Percentiles rank a stretch among this genome's conserved stretches.
phyloP scores from a whole-genome alignment of 768 basidiomycete genomes.

The Pisolithus tinctorius region DNA sequence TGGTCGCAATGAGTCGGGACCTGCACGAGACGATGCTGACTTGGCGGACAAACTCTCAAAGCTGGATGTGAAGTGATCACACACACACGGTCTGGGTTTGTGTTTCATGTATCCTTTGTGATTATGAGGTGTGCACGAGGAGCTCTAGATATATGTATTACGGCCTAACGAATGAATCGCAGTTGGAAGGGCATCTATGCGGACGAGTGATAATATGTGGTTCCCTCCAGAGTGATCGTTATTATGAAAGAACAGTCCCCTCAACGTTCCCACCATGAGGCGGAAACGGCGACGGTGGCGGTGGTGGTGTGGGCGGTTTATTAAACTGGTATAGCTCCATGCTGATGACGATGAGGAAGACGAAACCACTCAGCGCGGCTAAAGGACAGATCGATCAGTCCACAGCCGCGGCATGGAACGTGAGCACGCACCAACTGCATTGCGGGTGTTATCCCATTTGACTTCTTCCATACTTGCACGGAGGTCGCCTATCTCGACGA shows the following conservation, averaged over 20 bases:
- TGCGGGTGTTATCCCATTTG: conserved; percentile 86
- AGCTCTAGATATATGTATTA: conserved; percentile 5
- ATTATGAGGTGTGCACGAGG: conserved; percentile 1
- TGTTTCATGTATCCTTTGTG: no score
- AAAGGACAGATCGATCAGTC: conserved; percentile 2
- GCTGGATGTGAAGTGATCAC: conserved; percentile 44
- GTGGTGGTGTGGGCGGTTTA: conserved; percentile 27
- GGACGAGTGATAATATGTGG: background rate
- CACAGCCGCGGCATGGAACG: background rate
- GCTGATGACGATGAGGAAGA: conserved; percentile 59
- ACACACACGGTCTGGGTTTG: background rate
- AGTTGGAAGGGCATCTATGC: background rate
- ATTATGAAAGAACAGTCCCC: conserved; percentile 10
- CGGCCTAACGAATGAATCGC: conserved; percentile 1
- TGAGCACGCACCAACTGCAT: conserved; percentile 58
- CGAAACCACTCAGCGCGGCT: conserved; percentile 62
- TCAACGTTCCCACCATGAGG: conserved; percentile 3
- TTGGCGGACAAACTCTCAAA: conserved; percentile 50
- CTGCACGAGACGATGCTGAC: conserved; percentile 14
- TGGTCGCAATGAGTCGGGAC: conserved; percentile 16
- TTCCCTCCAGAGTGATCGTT: background rate
- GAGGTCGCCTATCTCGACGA: conserved; percentile 70
- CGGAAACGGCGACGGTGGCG: background rate
- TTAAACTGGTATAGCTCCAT: conserved; percentile 57
- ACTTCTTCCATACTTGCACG: conserved; percentile 78